Base-by-base conservation (phyloP, 257 asterid species). In the Solanum ahanhuiri region DNA sequence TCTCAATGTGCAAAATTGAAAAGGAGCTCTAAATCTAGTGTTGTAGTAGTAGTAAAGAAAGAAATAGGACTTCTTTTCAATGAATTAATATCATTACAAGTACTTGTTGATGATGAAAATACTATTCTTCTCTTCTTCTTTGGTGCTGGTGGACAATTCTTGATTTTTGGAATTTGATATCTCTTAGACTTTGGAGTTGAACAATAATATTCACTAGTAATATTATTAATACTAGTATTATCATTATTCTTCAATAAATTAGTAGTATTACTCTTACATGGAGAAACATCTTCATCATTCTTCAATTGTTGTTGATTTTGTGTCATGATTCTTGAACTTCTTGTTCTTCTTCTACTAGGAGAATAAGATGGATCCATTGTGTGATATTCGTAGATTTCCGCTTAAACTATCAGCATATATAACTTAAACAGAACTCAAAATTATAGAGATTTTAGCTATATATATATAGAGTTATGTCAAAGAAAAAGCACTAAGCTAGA, bases 131-230 rank as follows among this genome's bases (percentile, higher is more conserved):
- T 84, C 58, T 89, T 86, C 91, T 94, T 96, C 94, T 92, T 94
- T 1, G 99, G 99, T 2, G 98, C 95, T 6, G 98, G 99, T 2
- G 99, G 99, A 85, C 99, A 96, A 22, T 93, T 94, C 25, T 75
- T 87, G 33, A 92, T 90, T 88, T 93, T 94, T n/a, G 98, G 97
- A 87, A 96, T 94, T 33, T 90, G 89, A 87, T 41, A 90, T 75
- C 90, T 93, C 67, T 93, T 82, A 0, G 93, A 92, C 86, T 92
- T 96, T 1, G 99, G 99, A 39, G 99, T 96, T 1, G 92, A 87
- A 79, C 96, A 94, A 43, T 15, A 63, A 76, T 85, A 87, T 10
- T 60, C 71, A 17, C 37, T 58, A 6, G 3, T 35, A 25, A 28
- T 28, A 22, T 31, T 48, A 4, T 9, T 33, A 54, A 54, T 54